These are phyloP conservation scores for Colletotrichum ledebouriae DNA, from an alignment of 2,329 filamentous ascomycete species.

Conservation along the genomic window DNA sequence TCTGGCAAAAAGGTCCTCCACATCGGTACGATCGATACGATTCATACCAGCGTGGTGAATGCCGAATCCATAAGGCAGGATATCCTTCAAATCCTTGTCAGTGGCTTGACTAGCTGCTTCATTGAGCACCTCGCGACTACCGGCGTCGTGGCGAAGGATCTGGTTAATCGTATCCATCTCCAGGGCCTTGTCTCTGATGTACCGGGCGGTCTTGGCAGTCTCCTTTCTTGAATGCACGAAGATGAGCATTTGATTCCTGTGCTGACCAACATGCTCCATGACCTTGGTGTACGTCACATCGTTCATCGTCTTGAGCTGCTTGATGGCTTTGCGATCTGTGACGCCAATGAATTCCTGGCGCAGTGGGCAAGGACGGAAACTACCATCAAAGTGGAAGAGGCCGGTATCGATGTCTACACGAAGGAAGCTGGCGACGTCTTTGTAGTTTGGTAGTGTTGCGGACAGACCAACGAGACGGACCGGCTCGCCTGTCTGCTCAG, in stretches of 20 bases:
- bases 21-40: slow-evolving; percentile 91
- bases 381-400: slow-evolving; percentile 96
- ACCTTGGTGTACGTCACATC: slow-evolving; percentile 99
- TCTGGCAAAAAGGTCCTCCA: slow-evolving; percentile 93
- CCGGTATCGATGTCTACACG: slow-evolving; percentile 88
- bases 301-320: slow-evolving; percentile 99
- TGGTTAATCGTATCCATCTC: slow-evolving; percentile 97
- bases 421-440: slow-evolving; percentile 94
- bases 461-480: slow-evolving; percentile 93
- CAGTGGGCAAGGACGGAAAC: slow-evolving; percentile 92
- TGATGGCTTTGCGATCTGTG: slow-evolving; percentile 98
- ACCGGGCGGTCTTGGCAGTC: slow-evolving; percentile 96
- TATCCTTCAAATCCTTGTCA: slow-evolving; percentile 90
- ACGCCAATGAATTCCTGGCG: slow-evolving; percentile 98
- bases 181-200: slow-evolving; percentile 96
- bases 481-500: slow-evolving; percentile 93
- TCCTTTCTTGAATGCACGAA: slow-evolving; percentile 99
- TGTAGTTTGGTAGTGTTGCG: slow-evolving; percentile 95
- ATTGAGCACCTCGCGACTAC: slow-evolving; percentile 87
- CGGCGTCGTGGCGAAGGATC: slow-evolving; percentile 92
- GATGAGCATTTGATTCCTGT: slow-evolving; percentile 97
- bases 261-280: slow-evolving; percentile 92
- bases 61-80: slow-evolving; percentile 95
- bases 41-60: slow-evolving; percentile 99
- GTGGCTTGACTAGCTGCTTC: slow-evolving; percentile 86